phyloP scores from a whole-genome alignment of 2,329 filamentous ascomycete genomes.

The Pseudogymnoascus sp. region DNA sequence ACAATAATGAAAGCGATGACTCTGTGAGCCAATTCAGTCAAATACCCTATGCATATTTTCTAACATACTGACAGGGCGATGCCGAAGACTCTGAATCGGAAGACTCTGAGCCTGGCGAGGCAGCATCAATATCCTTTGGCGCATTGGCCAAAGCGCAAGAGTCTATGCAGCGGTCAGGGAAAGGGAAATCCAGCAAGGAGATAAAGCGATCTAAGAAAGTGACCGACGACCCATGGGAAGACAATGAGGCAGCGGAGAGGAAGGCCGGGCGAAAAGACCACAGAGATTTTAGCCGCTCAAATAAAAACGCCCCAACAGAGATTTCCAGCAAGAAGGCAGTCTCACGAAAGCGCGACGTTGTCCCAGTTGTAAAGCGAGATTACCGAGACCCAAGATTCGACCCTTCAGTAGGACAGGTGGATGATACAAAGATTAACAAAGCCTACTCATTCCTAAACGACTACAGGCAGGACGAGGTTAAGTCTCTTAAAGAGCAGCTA shows the following conservation, averaged over 20 bases:
- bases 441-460: constrained; percentile 84
- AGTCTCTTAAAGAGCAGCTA: constrained; percentile 60
- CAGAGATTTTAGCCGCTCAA: constrained; percentile 45
- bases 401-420: constrained; percentile 46
- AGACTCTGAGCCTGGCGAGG: constrained; percentile 19
- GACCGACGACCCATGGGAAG: constrained; percentile 23
- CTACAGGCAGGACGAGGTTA: constrained; percentile 78
- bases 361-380: constrained; percentile 50
- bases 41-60: background rate
- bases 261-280: constrained; percentile 32
- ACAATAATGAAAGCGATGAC: constrained; percentile 25
- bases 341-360: constrained; percentile 66
- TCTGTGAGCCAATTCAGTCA: constrained; percentile 10
- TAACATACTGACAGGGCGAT: constrained; percentile 7
- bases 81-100: constrained; percentile 14
- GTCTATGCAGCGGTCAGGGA: constrained; percentile 42
- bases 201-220: constrained; percentile 13
- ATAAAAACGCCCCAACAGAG: constrained; percentile 83
- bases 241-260: constrained; percentile 36
- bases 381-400: constrained; percentile 86
- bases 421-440: constrained; percentile 53
- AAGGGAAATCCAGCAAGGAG: constrained; percentile 26
- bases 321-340: constrained; percentile 78
- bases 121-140: constrained; percentile 70
- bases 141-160: constrained; percentile 83